Conservation (phyloP, 2,329 filamentous ascomycete genomes). For the Aureobasidium musti region DNA sequence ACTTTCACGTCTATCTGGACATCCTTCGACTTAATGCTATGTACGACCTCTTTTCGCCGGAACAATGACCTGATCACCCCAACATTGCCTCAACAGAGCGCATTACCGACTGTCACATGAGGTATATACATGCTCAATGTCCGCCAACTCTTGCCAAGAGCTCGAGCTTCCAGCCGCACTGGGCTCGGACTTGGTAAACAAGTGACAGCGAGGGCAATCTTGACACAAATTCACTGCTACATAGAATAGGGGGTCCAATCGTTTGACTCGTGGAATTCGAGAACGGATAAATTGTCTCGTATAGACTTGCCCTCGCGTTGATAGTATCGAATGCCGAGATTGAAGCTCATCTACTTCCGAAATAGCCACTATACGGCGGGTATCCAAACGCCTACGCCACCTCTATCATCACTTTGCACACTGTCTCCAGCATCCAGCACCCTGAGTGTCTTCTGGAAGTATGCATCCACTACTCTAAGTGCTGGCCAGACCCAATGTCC, state of each 20-base stretch:
- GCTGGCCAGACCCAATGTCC: conserved; percentile 71
- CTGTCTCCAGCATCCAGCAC: conserved; percentile 79
- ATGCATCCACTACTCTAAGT: conserved; percentile 79
- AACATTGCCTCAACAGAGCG: not conserved
- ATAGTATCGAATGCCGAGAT: conserved; percentile 9
- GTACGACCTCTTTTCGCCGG: not conserved
- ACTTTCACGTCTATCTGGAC: not conserved
- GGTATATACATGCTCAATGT: conserved; percentile 25
- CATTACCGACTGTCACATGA: conserved; percentile 2
- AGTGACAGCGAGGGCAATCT: not conserved
- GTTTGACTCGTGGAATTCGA: not conserved
- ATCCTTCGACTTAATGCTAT: not conserved
- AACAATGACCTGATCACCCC: not conserved
- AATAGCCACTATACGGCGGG: conserved; percentile 16
- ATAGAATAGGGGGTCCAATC: not conserved
- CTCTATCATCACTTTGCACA: conserved; percentile 59
- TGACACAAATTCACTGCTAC: not conserved
- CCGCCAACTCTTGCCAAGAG: conserved; percentile 19
- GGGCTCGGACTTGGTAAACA: conserved; percentile 6
- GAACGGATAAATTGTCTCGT: not conserved
- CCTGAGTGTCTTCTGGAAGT: conserved; percentile 87
- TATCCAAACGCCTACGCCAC: conserved; percentile 50
- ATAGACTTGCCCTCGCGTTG: not conserved
- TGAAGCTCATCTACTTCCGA: conserved; percentile 7
- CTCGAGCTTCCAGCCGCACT: conserved; percentile 5